These are phyloP conservation scores for Fusarium anguioides DNA, from an alignment of 2,329 filamentous ascomycete genomes.

Conservation along the genomic window DNA sequence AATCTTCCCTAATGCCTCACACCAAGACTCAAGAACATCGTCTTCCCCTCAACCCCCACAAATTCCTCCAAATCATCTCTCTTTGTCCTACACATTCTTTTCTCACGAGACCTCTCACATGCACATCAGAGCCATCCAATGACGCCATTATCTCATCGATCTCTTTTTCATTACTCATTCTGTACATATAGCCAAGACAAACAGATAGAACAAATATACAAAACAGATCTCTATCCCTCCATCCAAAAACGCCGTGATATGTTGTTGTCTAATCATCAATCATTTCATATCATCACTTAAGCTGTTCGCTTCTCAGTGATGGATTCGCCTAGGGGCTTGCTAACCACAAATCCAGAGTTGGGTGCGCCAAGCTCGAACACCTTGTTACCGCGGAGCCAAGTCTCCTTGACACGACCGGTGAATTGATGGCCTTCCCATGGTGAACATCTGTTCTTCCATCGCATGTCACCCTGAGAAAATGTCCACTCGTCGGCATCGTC, in stretches of 20 bases:
- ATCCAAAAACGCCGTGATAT: constrained; percentile 11
- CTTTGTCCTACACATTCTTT: constrained; percentile 4
- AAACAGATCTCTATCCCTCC: neutral
- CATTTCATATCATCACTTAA: constrained; percentile 41
- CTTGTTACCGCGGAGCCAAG: constrained; percentile 81
- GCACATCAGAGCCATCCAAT: constrained; percentile 18
- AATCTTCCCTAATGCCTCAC: constrained; percentile 23
- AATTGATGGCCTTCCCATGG: constrained; percentile 88
- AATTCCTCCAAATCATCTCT: constrained; percentile 32
- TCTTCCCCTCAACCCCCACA: constrained; percentile 4
- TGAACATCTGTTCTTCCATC: constrained; percentile 93
- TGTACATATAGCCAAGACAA: constrained; percentile 1
- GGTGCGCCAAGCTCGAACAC: constrained; percentile 76
- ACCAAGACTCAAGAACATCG: constrained; percentile 6
- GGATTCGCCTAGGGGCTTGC: constrained; percentile 60
- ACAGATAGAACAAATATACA: neutral
- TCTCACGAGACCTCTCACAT: neutral
- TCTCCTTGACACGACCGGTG: constrained; percentile 82
- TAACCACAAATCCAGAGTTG: constrained; percentile 62
- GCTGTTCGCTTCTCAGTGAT: constrained; percentile 69
- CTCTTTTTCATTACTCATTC: constrained; percentile 24
- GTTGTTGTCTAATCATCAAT: constrained; percentile 12
- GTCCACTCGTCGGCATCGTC: constrained; percentile 85
- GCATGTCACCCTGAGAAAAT: constrained; percentile 81
- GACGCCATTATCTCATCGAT: constrained; percentile 29